phyloP scores from a whole-genome alignment of 2,329 filamentous ascomycete genomes.

The Ophiostoma pallidulum region DNA sequence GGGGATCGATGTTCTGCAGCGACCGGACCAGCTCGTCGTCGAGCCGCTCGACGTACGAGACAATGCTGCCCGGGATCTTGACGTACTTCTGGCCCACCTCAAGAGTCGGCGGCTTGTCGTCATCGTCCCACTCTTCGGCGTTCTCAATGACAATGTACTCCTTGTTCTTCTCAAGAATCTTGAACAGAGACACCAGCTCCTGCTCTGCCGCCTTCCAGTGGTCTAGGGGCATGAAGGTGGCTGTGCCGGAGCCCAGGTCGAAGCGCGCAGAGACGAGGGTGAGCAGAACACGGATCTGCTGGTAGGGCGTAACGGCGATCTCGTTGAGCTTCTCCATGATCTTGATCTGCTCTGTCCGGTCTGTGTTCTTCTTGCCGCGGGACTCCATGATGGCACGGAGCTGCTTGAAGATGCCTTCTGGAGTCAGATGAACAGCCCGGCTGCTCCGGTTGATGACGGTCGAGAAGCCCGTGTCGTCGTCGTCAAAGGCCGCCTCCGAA shows the following conservation, averaged over 20 bases:
- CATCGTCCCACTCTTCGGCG: conserved; percentile 98
- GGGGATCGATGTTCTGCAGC: conserved; percentile 94
- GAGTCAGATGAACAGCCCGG: conserved; percentile 81
- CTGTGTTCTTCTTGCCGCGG: conserved; percentile 97
- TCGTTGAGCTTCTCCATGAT: conserved; percentile 94
- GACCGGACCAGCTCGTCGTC: conserved; percentile 96
- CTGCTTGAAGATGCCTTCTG: conserved; percentile 97
- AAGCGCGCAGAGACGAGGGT: conserved; percentile 90
- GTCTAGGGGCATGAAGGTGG: conserved; percentile 81
- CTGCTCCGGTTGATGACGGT: conserved; percentile 87
- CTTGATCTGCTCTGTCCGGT: conserved; percentile 87
- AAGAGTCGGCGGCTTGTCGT: conserved; percentile 79
- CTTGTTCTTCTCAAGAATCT: conserved; percentile 67
- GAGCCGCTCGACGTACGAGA: conserved; percentile 88
- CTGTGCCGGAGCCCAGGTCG: conserved; percentile 71
- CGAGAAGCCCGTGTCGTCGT: conserved; percentile 78
- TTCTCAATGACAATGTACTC: conserved; percentile 82
- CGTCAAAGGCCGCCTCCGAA: conserved; percentile 28
- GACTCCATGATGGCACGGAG: conserved; percentile 88
- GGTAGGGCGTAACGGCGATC: conserved; percentile 84
- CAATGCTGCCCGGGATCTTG: conserved; percentile 85
- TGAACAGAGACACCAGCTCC: conserved; percentile 70
- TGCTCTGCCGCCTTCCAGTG: conserved; percentile 94
- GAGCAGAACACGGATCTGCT: conserved; percentile 83
- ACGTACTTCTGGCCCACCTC: conserved; percentile 68